Conservation (phyloP, 2,329 filamentous ascomycete genomes). For the Aspergillus alliaceus region DNA sequence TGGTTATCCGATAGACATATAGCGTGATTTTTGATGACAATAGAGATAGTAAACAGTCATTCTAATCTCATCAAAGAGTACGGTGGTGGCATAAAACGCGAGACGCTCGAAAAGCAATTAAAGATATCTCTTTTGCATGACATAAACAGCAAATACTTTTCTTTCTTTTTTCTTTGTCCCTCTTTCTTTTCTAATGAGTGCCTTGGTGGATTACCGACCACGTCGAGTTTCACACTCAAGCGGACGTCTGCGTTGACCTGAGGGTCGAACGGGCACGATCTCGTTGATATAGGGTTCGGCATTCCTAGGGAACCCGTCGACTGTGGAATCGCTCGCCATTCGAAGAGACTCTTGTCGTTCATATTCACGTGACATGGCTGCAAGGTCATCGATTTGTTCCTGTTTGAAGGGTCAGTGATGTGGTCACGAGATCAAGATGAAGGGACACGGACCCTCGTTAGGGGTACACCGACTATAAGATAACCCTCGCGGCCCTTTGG, state of each 20-base stretch:
- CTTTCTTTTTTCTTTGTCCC: not conserved
- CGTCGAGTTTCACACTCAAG: constrained; percentile 32
- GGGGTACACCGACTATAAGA: constrained; percentile 45
- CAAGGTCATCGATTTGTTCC: constrained; percentile 53
- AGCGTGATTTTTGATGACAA: not conserved
- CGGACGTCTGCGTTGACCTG: constrained; percentile 30
- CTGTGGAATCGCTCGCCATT: constrained; percentile 36
- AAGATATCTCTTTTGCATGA: constrained; percentile 15
- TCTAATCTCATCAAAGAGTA: not conserved
- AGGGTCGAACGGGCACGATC: constrained; percentile 37
- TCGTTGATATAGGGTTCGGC: constrained; percentile 46
- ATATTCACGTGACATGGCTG: constrained; percentile 48
- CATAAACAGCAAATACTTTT: not conserved
- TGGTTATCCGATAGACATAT: not conserved
- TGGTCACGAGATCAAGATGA: not conserved
- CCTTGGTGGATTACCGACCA: constrained; percentile 1
- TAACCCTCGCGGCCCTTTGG: constrained; percentile 50
- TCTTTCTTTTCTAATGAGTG: not conserved
- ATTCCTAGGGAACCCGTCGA: constrained; percentile 19
- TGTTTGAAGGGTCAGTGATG: constrained; percentile 22
- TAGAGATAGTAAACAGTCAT: not conserved
- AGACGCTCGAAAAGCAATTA: not conserved
- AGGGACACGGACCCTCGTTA: constrained; percentile 43
- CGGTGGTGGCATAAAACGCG: not conserved
- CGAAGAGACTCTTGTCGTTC: constrained; percentile 48